phyloP scores from a whole-genome alignment of 116 monocot species.

The Posidonia oceanica region DNA sequence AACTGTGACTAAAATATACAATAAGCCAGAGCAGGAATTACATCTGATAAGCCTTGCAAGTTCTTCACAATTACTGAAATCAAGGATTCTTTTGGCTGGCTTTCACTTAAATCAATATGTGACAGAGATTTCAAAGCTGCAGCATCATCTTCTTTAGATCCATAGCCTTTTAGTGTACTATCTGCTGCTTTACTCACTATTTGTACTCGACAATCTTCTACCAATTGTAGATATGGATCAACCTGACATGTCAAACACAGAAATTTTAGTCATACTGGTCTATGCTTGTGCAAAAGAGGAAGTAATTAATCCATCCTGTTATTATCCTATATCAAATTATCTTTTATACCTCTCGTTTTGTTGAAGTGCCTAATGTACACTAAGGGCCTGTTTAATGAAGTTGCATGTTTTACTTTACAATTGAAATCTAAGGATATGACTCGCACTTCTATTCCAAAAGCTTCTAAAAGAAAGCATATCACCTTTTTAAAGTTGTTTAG shows the following conservation, averaged over 20 bases:
- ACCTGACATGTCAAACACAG: constrained; percentile 31
- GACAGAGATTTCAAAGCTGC: constrained; percentile 65
- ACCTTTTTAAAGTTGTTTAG: no score
- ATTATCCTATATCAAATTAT: not conserved
- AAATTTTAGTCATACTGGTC: not conserved
- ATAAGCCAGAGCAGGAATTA: constrained; percentile 12
- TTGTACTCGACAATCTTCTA: constrained; percentile 64
- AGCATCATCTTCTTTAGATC: constrained; percentile 76
- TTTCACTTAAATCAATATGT: constrained; percentile 26
- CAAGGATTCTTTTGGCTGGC: constrained; percentile 46
- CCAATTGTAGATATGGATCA: constrained; percentile 82
- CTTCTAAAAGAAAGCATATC: no score
- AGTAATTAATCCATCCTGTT: not conserved
- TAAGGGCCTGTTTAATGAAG: no score
- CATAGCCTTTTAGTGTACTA: constrained; percentile 31
- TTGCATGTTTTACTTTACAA: no score
- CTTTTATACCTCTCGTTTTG: no score
- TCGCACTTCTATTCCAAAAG: no score
- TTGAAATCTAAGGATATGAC: no score
- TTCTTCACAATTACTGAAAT: constrained; percentile 52
- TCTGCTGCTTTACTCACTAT: constrained; percentile 24
- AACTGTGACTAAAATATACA: not conserved
- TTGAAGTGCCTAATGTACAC: no score
- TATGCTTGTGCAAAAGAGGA: not conserved
- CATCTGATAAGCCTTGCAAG: constrained; percentile 50